Evolutionary conservation across 2,329 filamentous ascomycete species (phyloP).

Genomic region (Fusarium buxicola): DNA sequence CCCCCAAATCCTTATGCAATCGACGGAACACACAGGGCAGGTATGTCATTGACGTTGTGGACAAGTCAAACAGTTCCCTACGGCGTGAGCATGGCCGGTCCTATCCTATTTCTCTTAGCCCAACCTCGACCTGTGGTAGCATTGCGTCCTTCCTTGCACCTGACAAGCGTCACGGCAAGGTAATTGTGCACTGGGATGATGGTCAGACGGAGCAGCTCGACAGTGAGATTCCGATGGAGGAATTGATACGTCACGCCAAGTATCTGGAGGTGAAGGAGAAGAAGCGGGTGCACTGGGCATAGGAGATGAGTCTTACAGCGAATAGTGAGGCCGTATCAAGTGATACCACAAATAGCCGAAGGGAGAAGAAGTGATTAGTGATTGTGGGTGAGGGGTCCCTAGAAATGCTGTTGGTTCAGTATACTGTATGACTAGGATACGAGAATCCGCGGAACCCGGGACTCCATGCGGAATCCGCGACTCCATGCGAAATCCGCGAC

Average conservation of each 20-base stretch:
- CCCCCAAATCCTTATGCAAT: not conserved
- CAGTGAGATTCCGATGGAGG: conserved; percentile 34
- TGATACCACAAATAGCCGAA: conserved; percentile 3
- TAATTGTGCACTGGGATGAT: conserved; percentile 47
- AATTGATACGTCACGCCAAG: conserved; percentile 33
- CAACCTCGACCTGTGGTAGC: conserved; percentile 25
- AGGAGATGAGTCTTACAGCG: conserved; percentile 9
- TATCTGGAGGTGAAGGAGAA: conserved; percentile 43
- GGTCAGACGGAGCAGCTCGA: conserved; percentile 41
- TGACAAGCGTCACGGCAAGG: conserved; percentile 38
- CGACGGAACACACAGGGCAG: conserved; percentile 14
- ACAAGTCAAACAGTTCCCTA: conserved; percentile 31
- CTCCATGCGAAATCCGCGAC: not conserved
- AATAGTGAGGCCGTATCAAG: conserved; percentile 10
- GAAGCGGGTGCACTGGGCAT: conserved; percentile 41
- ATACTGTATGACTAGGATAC: too few relatives aligned
- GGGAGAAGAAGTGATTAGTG: not conserved
- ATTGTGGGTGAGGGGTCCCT: too few relatives aligned
- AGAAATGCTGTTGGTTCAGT: too few relatives aligned
- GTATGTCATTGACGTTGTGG: conserved; percentile 37
- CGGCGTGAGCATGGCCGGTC: conserved; percentile 28
- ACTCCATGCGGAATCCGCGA: not conserved
- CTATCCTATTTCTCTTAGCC: conserved; percentile 38
- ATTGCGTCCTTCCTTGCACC: conserved; percentile 42
- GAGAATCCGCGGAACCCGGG: too few relatives aligned